Base-by-base conservation (phyloP, 2,329 filamentous ascomycete species). In the Fusarium tjaetaba region DNA sequence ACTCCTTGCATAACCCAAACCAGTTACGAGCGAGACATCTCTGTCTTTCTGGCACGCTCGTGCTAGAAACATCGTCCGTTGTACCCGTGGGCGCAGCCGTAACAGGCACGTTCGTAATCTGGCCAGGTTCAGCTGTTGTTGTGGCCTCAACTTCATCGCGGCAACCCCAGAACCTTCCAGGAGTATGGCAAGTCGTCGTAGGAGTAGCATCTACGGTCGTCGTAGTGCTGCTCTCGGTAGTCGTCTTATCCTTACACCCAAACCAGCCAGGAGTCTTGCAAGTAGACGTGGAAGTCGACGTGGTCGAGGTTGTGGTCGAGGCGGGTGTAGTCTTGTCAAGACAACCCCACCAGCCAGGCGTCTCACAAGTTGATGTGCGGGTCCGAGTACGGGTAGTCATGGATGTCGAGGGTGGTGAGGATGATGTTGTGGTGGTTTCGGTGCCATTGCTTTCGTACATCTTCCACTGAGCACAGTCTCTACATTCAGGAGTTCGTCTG, bases 401-500 rank as follows among this genome's bases (percentile, higher is more conserved):
- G 8, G 85, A 86, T 26, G 88, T 87, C 10, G 85, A 86, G 36
- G 59, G 38, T 4, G 86, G 86, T 7, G 85, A 51, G 30, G 48
- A 86, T 5, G 89, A 86, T 0, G 90, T 90, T 1, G 92, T 93
- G 0, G 91, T 94, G 3, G 87, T 88, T 72, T 95, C 92, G 4
- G 93, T 96, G 36, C 93, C 93, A 80, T 98, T 98, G 81, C 95
- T 97, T 82, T 95, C 92, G 79, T 94, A 97, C 86, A 95, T 97
- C 79, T 97, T 97, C 96, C 96, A 98, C 63, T 92, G 91, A 65
- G 90, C 94, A 79, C 96, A 98, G 81, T 99, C 96, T 45, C 93
- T 90, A 80, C 96, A 98, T 59, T 94, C 92, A 28, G 90, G 87
- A 11, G 96, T 95, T 36, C 88, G 86, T 61, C 88, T 88, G 82